Evolutionary conservation across 352 stramenopile species (phyloP).

Genomic region (Stramenopiles sp.): DNA sequence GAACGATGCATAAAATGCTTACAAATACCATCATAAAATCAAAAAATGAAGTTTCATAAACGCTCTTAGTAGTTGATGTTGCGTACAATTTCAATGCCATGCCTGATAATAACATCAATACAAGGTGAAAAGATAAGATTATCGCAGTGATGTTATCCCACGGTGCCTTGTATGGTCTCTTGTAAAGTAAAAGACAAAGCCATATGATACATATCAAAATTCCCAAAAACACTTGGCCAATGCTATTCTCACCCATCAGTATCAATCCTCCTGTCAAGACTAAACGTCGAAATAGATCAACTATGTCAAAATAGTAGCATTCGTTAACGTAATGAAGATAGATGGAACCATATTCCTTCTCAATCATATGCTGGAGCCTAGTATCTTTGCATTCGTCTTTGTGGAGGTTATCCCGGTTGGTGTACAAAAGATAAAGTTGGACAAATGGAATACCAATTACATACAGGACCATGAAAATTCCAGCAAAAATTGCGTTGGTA

Average conservation of each 20-base stretch:
- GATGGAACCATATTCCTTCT: not conserved
- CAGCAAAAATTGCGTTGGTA: not conserved
- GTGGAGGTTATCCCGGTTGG: not conserved
- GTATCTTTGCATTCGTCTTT: not conserved
- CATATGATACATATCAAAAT: not conserved
- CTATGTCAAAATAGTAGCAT: conserved; percentile 1
- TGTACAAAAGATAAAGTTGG: not conserved
- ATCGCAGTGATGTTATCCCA: not conserved
- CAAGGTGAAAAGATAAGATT: not conserved
- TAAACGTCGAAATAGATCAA: not conserved
- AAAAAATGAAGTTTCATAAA: too few species aligned
- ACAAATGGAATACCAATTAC: not conserved
- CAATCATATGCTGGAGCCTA: not conserved
- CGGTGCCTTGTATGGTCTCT: not conserved
- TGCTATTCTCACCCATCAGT: not conserved
- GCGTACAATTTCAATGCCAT: too few species aligned
- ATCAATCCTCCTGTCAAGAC: not conserved
- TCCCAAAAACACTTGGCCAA: not conserved
- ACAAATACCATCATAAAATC: too few species aligned
- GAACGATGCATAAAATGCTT: too few species aligned
- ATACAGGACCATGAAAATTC: not conserved
- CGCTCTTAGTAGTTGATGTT: too few species aligned
- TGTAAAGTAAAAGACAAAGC: too few species aligned
- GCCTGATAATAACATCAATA: too few species aligned
- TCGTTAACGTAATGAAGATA: not conserved